phyloP scores from a whole-genome alignment of 2,329 filamentous ascomycete genomes.

The Ophiostoma pallidulum region DNA sequence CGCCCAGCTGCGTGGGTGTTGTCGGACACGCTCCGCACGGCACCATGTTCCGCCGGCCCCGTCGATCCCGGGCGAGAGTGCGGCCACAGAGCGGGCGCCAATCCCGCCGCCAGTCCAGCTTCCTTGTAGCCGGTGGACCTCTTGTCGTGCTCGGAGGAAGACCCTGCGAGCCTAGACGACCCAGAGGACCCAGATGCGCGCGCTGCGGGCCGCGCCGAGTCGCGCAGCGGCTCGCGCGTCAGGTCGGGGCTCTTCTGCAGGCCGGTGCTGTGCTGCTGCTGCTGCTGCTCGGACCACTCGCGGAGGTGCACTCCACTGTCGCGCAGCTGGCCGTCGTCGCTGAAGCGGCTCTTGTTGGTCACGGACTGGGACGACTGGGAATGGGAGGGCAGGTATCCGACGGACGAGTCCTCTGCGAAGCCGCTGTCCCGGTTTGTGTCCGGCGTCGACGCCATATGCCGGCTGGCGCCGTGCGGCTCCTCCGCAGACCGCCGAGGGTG shows the following conservation, averaged over 20 bases:
- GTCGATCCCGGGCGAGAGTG: not conserved
- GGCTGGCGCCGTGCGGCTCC: not conserved
- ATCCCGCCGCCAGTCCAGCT: constrained; percentile 15
- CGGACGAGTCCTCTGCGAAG: constrained; percentile 36
- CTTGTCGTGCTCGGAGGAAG: too few relatives aligned
- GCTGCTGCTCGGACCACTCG: constrained; percentile 28
- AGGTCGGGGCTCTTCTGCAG: not conserved
- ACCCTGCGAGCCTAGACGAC: too few relatives aligned
- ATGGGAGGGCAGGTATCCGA: not conserved
- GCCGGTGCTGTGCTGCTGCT: constrained; percentile 3
- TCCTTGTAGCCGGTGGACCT: constrained; percentile 19
- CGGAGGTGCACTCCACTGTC: constrained; percentile 50
- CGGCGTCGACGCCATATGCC: constrained; percentile 18
- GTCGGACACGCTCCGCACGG: constrained; percentile 13
- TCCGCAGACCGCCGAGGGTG: not conserved
- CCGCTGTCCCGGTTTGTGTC: constrained; percentile 42
- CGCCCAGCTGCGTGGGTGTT: constrained; percentile 7
- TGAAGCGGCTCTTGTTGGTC: not conserved
- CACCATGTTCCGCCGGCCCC: not conserved
- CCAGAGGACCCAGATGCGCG: too few relatives aligned
- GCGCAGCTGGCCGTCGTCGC: constrained; percentile 27
- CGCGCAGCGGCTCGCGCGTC: too few relatives aligned
- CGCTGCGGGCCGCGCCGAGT: too few relatives aligned
- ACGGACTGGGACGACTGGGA: not conserved
- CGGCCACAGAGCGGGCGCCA: constrained; percentile 5